Conservation (phyloP, 2,329 filamentous ascomycete species). For the Fusarium newnesense region DNA sequence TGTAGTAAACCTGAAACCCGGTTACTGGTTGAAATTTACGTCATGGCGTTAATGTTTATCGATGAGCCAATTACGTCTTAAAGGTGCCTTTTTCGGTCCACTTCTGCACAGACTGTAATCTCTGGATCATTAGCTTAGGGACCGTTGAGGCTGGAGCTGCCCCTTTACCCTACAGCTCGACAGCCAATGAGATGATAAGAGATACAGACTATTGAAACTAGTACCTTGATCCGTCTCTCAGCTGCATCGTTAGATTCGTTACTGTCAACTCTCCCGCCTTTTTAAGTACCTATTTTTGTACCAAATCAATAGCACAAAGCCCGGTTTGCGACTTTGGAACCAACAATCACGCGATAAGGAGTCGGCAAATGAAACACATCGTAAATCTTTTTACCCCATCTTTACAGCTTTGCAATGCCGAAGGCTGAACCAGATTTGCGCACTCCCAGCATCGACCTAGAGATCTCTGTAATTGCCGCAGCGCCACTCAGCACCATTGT, state of each 20-base stretch:
- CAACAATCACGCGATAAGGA: background rate
- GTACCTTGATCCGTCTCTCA: background rate
- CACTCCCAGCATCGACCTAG: fast-evolving
- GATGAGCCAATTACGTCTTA: fast-evolving
- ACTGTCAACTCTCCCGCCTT: background rate
- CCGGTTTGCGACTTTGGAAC: background rate
- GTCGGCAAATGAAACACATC: background rate
- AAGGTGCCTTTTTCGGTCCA: fast-evolving
- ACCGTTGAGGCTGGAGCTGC: background rate
- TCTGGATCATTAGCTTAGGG: background rate
- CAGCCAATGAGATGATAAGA: background rate
- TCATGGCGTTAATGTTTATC: background rate
- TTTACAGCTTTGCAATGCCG: background rate
- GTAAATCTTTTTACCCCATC: fast-evolving
- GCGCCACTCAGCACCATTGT: background rate
- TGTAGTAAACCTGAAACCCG: background rate
- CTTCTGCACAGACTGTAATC: background rate
- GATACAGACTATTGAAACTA: background rate
- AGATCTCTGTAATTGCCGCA: background rate
- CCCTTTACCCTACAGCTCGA: background rate
- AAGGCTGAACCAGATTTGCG: background rate
- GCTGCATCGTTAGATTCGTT: background rate
- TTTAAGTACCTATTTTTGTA: background rate
- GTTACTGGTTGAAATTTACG: background rate
- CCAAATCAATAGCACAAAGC: too few relatives aligned